Evolutionary conservation across 75 land plant genomes (phyloP), one percentile per base, ranked within the genome.

Genomic region (Sequoia sempervirens): DNA sequence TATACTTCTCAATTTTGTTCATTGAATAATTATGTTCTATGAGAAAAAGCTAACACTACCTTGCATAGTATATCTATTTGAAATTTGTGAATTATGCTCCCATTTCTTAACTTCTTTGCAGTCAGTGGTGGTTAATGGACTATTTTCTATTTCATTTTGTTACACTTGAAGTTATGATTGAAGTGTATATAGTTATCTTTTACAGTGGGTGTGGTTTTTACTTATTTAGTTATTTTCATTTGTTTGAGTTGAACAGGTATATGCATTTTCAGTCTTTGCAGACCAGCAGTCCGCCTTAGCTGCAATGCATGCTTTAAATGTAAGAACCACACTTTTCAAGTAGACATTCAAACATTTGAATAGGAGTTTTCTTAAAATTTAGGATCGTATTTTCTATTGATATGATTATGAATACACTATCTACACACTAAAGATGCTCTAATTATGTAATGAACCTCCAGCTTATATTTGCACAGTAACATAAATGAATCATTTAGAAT

Each of bases 241-340:
- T 30, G 47, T 82, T 83, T 30, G 46, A 58, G 75, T 46, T 54
- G 81, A 75, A n/a, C 92, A 96, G 98, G 90, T 92, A n/a, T 93
- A 90, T 83, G 96, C 96, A 46, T 96, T 96, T 92, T 92, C 91
- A 45, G 95, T 94, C 18, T 94, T 96, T 81, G 75, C 83, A 18
- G 95, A 94, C 87, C 98, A 94, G 84, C 93, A 85, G 50, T 90
- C 96, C 30, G 98, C 98, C 18, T 46, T 96, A 28, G 86, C 85
- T 40, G 98, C 96, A 12, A 87, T 93, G 95, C 95, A 93, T 47
- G 93, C 96, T 0, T 76, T 96, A 6, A 93, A 96, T 92, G 98
- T 96, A 92, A 83, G 95, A 26, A 54, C 4, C 32, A n/a, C 2
- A 5, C 34, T 81, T 15, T 41, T 0, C 6, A 43, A 43, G 80